These are phyloP conservation scores for Articulospora tetracladia DNA, from an alignment of 495 filamentous ascomycete species.

Conservation along the genomic window DNA sequence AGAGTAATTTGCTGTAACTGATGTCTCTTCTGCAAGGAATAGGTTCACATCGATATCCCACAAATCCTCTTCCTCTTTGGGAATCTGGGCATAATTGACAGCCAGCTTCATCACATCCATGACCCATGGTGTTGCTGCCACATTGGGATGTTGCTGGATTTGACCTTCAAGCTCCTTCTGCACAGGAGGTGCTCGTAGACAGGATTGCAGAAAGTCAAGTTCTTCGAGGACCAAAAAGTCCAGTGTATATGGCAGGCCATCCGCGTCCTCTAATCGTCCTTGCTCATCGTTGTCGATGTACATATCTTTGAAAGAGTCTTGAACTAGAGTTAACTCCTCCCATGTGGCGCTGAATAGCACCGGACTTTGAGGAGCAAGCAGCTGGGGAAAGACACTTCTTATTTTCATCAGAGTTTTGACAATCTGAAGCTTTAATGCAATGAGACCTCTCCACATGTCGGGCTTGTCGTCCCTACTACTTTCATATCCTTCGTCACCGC, in stretches of 20 bases:
- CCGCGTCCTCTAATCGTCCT: conserved; percentile 82
- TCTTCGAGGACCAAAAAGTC: conserved; percentile 92
- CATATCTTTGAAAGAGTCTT: conserved; percentile 67
- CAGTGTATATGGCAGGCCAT: conserved; percentile 90
- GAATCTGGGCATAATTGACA: conserved; percentile 87
- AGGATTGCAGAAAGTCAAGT: conserved; percentile 85
- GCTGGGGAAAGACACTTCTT: conserved; percentile 71
- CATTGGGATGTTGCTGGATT: conserved; percentile 51
- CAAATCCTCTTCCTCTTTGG: conserved; percentile 84
- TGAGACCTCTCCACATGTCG: conserved; percentile 66
- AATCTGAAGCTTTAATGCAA: conserved; percentile 83
- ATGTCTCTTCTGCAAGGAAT: conserved; percentile 91
- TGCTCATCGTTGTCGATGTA: conserved; percentile 84
- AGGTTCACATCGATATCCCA: conserved; percentile 97
- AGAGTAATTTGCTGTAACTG: conserved; percentile 94
- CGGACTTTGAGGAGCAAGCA: conserved; percentile 76
- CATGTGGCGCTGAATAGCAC: conserved; percentile 80
- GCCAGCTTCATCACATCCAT: conserved; percentile 77
- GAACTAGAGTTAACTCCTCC: conserved; percentile 73
- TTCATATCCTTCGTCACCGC: conserved; percentile 29
- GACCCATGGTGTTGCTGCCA: conserved; percentile 65
- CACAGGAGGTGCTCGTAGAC: conserved; percentile 77
- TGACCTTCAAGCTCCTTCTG: conserved; percentile 79
- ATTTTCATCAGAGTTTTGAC: conserved; percentile 93
- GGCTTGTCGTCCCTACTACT: conserved; percentile 29